Conservation (phyloP, 495 filamentous ascomycete genomes). For the Monascus purpureus region DNA sequence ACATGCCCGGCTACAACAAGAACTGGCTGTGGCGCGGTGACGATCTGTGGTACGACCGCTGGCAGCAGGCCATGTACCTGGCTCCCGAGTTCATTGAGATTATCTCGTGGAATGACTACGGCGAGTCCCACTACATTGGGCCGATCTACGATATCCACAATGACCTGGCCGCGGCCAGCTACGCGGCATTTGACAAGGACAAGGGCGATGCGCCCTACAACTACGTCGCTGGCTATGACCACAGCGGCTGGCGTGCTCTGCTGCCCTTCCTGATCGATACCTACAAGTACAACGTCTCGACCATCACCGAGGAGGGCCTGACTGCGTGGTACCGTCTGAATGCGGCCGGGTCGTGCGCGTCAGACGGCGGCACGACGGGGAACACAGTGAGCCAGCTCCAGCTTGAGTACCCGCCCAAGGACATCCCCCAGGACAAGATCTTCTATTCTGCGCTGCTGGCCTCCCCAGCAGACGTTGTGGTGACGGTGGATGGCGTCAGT, state of each 20-base stretch:
- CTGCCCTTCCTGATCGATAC: slow-evolving; percentile 50
- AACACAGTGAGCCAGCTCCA: slow-evolving; percentile 13
- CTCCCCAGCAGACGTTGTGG: slow-evolving; percentile 22
- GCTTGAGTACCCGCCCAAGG: slow-evolving; percentile 1
- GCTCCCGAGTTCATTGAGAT: slow-evolving; percentile 49
- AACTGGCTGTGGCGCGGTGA: slow-evolving; percentile 62
- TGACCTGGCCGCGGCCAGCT: too few relatives aligned
- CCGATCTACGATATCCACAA: slow-evolving; percentile 28
- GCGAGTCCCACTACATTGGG: slow-evolving; percentile 55
- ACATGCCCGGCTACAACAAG: slow-evolving; percentile 50
- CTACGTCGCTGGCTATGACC: slow-evolving; percentile 37
- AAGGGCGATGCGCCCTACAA: slow-evolving; percentile 33
- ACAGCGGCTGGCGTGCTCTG: slow-evolving; percentile 40
- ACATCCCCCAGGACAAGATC: slow-evolving; percentile 17
- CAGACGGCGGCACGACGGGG: slow-evolving; percentile 21
- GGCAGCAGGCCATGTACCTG: slow-evolving; percentile 48
- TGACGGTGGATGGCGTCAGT: slow-evolving; percentile 34
- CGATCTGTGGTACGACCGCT: slow-evolving; percentile 56
- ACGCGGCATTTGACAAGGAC: slow-evolving; percentile 22
- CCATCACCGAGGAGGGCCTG: slow-evolving; percentile 34
- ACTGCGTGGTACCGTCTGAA: slow-evolving; percentile 51
- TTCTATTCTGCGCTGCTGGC: slow-evolving; percentile 23
- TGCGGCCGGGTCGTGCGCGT: slow-evolving; percentile 18
- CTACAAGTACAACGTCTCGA: slow-evolving; percentile 41
- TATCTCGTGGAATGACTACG: slow-evolving; percentile 47